Percentiles rank a stretch among this genome's conserved stretches.
phyloP scores from a whole-genome alignment of 208 protist genomes.

The Trypanosoma lewisi region DNA sequence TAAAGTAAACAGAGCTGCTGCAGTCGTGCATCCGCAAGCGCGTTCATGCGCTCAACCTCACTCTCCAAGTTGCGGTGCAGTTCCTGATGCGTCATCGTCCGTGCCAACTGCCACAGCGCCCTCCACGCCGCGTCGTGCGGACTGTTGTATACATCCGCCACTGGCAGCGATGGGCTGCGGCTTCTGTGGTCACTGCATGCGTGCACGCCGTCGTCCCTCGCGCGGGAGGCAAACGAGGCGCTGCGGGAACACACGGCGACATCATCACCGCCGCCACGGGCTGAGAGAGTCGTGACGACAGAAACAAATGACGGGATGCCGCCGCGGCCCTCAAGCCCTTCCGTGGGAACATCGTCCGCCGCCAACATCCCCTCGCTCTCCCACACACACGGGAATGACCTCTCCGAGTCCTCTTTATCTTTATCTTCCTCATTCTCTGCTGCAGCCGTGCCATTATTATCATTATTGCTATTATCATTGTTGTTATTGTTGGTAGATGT shows the following conservation, averaged over 20 bases:
- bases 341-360: too few relatives aligned
- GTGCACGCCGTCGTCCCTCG: not conserved
- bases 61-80: slow-evolving; percentile 39
- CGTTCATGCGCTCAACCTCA: slow-evolving; percentile 47
- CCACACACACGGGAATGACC: too few relatives aligned
- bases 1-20: slow-evolving; percentile 48
- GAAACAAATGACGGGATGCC: not conserved
- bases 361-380: too few relatives aligned
- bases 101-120: slow-evolving; percentile 21
- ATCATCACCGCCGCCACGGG: not conserved
- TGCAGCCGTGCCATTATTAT: not conserved
- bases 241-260: not conserved
- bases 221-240: not conserved
- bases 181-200: not conserved
- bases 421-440: not conserved
- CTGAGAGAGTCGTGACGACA: not conserved
- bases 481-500: too few relatives aligned
- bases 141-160: not conserved
- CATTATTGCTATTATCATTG: not conserved
- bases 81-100: slow-evolving; percentile 40
- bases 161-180: not conserved
- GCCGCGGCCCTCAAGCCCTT: not conserved
- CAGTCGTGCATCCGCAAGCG: slow-evolving; percentile 44
- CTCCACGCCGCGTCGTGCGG: slow-evolving; percentile 3
- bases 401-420: too few relatives aligned